Evolutionary conservation across 148 eudicot genomes (phyloP).

Genomic region (Pharnaceum exiguum): DNA sequence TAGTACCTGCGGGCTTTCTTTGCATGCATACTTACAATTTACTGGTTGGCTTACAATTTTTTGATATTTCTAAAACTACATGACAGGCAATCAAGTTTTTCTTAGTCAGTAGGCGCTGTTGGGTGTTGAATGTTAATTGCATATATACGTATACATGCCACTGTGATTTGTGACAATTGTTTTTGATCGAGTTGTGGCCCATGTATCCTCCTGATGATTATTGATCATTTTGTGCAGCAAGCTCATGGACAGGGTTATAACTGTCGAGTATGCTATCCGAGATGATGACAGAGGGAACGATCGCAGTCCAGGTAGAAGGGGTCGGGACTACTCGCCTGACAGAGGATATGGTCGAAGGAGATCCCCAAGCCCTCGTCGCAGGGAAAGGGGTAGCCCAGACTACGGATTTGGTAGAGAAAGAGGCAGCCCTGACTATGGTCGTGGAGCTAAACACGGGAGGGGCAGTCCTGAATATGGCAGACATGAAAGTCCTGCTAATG

Average conservation of each 20-base stretch:
- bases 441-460: constrained; percentile 35
- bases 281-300: constrained; percentile 64
- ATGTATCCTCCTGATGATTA: constrained; percentile 1
- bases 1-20: too few relatives aligned
- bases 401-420: constrained; percentile 35
- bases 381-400: constrained; percentile 58
- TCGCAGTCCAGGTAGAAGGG: constrained; percentile 54
- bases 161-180: too few relatives aligned
- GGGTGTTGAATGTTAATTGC: too few relatives aligned
- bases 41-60: too few relatives aligned
- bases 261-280: constrained; percentile 73
- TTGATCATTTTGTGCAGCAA: constrained; percentile 41
- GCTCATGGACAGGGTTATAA: constrained; percentile 71
- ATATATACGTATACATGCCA: not conserved
- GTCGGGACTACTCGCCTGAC: constrained; percentile 46
- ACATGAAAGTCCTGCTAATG: constrained; percentile 42
- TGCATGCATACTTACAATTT: too few relatives aligned
- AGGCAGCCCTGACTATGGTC: constrained; percentile 73
- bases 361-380: constrained; percentile 56
- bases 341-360: constrained; percentile 44
- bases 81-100: too few relatives aligned
- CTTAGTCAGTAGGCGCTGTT: too few relatives aligned
- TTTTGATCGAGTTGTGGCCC: too few relatives aligned
- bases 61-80: too few relatives aligned
- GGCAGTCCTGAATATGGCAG: constrained; percentile 45